A percentile compares a stretch with the other conserved stretches of the same genome.
Conservation (phyloP, 305 asterid species). For the Striga hermonthica region DNA sequence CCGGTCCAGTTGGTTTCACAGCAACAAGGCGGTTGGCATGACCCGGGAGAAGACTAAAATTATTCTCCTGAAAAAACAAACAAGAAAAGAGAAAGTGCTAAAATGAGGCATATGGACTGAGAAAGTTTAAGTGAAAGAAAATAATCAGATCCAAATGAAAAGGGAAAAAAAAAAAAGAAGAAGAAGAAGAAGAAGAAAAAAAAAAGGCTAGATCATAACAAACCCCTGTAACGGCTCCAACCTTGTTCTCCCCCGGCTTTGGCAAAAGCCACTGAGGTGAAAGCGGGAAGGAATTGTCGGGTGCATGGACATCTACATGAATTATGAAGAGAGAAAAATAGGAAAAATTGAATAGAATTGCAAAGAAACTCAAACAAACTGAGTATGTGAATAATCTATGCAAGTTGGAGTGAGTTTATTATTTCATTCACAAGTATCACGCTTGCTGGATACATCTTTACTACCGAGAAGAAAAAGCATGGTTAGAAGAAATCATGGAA, state of each 20-base stretch:
- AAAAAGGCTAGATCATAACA: conserved; percentile 31
- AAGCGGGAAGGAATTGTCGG: conserved; percentile 62
- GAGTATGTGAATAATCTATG: neutral
- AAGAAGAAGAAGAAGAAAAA: conserved; percentile 25
- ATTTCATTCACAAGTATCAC: neutral
- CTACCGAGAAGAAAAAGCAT: neutral
- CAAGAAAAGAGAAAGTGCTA: conserved; percentile 6
- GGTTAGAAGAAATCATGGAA: neutral
- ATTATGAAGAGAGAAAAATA: conserved; percentile 18
- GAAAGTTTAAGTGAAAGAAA: too few species aligned
- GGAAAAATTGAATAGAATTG: conserved; percentile 21
- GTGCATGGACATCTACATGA: conserved; percentile 53
- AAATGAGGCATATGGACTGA: neutral
- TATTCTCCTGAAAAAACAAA: conserved; percentile 45
- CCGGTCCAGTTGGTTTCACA: conserved; percentile 47
- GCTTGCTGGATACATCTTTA: neutral
- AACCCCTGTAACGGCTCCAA: conserved; percentile 57
- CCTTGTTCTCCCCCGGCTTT: conserved; percentile 68
- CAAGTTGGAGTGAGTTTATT: neutral
- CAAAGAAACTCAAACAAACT: conserved; percentile 15
- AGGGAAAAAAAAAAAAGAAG: conserved; percentile 23
- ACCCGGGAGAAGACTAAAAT: conserved; percentile 38
- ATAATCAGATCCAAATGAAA: conserved; percentile 8
- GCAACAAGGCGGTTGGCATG: conserved; percentile 41
- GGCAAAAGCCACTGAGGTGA: conserved; percentile 87